These are phyloP conservation scores for Phytophthora quininea DNA, from an alignment of 352 stramenopile species.

Conservation along the genomic window DNA sequence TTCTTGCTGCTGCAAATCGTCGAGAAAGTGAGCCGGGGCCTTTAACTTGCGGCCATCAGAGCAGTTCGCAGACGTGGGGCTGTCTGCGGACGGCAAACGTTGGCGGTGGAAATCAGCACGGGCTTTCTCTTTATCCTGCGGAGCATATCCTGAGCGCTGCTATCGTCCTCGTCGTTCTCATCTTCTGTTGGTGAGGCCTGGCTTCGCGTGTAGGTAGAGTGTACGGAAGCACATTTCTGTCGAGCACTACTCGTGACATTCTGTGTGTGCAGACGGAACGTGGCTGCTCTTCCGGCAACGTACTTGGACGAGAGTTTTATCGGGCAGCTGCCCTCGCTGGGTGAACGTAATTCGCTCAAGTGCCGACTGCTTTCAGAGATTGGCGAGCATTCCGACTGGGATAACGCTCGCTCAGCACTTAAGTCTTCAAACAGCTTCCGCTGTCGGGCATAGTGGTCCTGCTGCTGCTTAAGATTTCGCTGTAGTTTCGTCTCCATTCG, in stretches of 20 bases:
- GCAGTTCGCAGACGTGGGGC: background rate
- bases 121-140: conserved; percentile 45
- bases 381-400: conserved; percentile 10
- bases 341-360: conserved; percentile 3
- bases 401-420: conserved; percentile 22
- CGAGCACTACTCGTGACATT: conserved; percentile 1
- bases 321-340: conserved; percentile 2
- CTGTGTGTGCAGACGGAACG: conserved; percentile 10
- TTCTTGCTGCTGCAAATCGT: conserved; percentile 58
- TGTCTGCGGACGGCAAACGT: conserved; percentile 8
- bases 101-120: conserved; percentile 40
- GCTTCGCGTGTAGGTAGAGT: background rate
- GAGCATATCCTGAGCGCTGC: conserved; percentile 31
- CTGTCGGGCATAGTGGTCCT: conserved; percentile 66
- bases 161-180: conserved; percentile 26
- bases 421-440: conserved; percentile 67
- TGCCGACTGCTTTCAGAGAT: conserved; percentile 11
- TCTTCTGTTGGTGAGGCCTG: background rate
- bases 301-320: conserved; percentile 6
- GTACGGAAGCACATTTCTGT: conserved; percentile 8
- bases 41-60: background rate
- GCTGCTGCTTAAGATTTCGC: conserved; percentile 60
- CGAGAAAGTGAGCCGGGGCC: conserved; percentile 17
- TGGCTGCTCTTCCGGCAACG: background rate
- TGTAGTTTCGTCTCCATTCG: conserved; percentile 59